Evolutionary conservation across 257 asterid species (phyloP).

Genomic region (Plantago major): DNA sequence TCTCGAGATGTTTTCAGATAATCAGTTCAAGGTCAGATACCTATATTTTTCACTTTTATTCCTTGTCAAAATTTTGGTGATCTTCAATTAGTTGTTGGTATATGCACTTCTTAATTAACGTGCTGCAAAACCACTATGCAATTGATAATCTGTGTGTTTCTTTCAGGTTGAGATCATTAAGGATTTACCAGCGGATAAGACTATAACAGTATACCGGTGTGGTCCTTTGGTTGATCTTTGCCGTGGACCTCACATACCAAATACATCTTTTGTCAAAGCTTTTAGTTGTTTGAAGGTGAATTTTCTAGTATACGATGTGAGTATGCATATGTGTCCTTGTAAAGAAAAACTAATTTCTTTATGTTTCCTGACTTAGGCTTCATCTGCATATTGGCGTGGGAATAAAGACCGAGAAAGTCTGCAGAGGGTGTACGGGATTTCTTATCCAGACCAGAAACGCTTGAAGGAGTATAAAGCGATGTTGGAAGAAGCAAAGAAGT

Average conservation of each 20-base stretch:
- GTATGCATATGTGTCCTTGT: constrained; percentile 13
- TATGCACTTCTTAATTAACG: constrained; percentile 1
- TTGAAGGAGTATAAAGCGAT: constrained; percentile 82
- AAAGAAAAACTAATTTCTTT: constrained; percentile 3
- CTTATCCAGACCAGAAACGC: constrained; percentile 83
- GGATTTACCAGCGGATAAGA: constrained; percentile 89
- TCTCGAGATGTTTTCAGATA: constrained; percentile 86
- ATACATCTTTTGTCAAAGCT: constrained; percentile 91
- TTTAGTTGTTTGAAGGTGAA: constrained; percentile 84
- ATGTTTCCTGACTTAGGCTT: constrained; percentile 51
- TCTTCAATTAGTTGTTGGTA: background rate
- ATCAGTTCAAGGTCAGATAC: constrained; percentile 66
- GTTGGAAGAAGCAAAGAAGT: constrained; percentile 96
- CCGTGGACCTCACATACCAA: constrained; percentile 99
- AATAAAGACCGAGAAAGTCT: constrained; percentile 93
- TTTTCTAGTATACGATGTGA: background rate
- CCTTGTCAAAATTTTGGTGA: background rate
- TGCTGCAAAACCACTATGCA: too few relatives aligned
- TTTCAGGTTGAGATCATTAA: constrained; percentile 82
- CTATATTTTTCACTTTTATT: background rate
- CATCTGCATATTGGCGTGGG: constrained; percentile 99
- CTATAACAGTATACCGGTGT: constrained; percentile 93
- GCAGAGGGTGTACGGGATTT: constrained; percentile 98
- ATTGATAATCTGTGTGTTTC: constrained; percentile 9
- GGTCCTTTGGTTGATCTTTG: constrained; percentile 97